Evolutionary conservation across 2,329 filamentous ascomycete species (phyloP), one percentile per base, ranked within the genome.

Genomic region (Fusarium odoratissimum): DNA sequence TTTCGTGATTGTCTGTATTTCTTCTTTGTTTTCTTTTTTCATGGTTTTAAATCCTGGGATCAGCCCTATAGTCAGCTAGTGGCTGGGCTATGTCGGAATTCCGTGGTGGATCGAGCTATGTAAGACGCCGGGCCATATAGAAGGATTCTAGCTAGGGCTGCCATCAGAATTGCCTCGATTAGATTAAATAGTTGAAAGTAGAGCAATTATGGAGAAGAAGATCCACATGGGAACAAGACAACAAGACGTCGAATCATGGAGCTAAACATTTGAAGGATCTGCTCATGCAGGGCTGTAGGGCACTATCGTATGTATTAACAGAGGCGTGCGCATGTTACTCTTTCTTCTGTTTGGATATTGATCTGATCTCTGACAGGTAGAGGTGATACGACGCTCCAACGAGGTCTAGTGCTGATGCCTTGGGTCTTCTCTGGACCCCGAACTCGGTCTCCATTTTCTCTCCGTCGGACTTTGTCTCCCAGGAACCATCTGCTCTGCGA

Each of bases 371-470:
- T 67, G 48, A 41, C 48, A 62, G 48, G 38, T 16, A 13, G 41
- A 28, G 35, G 46, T 63, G 63, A 48, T 41, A 48, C 54, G 31
- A 60, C 23, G 17, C 64, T 60, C 44, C 25, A 51, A 48, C 37
- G 45, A n/a, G 51, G 46, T 38, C 67, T 71, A 73, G 70, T 67
- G 70, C 70, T 73, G 70, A 73, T 73, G 48, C 19, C 21, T 28
- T 49, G 28, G 14, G 11, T 16, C 21, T 30, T 31, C 14, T 11
- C 23, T 37, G 9, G 19, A 46, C 37, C 40, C 56, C 33, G 46
- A 59, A 45, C 54, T 65, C 60, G 48, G 54, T 54, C 35, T 67
- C 41, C 35, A 62, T 58, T 52, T 31, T 11, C 17, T 41, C 48
- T 30, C 59, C 44, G 38, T 49, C 49, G 37, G 60, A 45, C 62